phyloP scores from a whole-genome alignment of 2,329 filamentous ascomycete genomes.

The Colletotrichum sp. region DNA sequence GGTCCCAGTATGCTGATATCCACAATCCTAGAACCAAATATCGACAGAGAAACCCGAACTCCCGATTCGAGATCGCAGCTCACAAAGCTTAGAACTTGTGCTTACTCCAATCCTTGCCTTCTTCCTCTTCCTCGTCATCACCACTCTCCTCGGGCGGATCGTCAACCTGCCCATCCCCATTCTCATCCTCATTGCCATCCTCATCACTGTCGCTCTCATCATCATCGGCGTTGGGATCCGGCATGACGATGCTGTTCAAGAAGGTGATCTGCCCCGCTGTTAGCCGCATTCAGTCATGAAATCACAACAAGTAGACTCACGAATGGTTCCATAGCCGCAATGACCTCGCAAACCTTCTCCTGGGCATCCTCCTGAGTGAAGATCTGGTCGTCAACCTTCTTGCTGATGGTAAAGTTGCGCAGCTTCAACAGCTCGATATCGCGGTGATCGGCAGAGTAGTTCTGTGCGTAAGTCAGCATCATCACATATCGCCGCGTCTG shows the following conservation, averaged over 20 bases:
- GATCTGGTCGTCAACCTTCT: constrained; percentile 68
- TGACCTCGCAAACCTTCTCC: constrained; percentile 66
- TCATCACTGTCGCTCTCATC: constrained; percentile 41
- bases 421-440: constrained; percentile 84
- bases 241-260: constrained; percentile 76
- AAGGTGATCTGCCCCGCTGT: constrained; percentile 63
- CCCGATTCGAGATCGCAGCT: background rate
- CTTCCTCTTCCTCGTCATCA: constrained; percentile 7
- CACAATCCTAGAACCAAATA: background rate
- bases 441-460: constrained; percentile 74
- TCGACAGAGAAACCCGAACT: background rate
- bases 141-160: constrained; percentile 17
- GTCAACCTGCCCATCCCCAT: background rate
- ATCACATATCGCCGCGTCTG: background rate
- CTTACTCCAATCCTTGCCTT: constrained; percentile 16
- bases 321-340: constrained; percentile 77
- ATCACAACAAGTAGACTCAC: constrained; percentile 59
- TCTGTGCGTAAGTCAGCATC: constrained; percentile 50
- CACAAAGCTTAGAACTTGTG: constrained; percentile 6
- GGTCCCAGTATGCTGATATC: background rate
- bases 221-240: constrained; percentile 59
- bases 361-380: constrained; percentile 68
- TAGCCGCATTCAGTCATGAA: background rate
- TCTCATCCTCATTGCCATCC: background rate
- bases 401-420: constrained; percentile 77